A percentile compares a stretch with the other conserved stretches of the same genome.
Conservation (phyloP, 1,284 basidiomycete genomes). For the Irpex rosettiformis region DNA sequence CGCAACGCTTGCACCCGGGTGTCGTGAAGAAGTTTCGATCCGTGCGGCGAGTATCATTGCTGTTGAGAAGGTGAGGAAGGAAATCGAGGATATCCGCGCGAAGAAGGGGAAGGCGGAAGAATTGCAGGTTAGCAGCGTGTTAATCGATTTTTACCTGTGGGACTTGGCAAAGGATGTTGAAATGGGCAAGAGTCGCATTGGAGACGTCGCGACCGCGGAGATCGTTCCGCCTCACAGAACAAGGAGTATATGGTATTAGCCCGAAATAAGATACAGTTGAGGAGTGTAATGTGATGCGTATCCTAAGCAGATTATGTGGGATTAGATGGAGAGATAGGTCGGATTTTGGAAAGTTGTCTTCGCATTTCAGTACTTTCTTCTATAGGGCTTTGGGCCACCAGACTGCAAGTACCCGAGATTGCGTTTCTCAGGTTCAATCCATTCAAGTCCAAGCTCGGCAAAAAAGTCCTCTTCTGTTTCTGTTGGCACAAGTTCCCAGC, state of each 20-base stretch:
- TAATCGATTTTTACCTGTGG: constrained; percentile 87
- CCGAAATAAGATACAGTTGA: not conserved
- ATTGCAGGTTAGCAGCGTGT: constrained; percentile 62
- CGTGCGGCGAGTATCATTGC: constrained; percentile 73
- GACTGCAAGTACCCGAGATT: constrained; percentile 26
- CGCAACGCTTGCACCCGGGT: constrained; percentile 47
- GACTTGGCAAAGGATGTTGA: constrained; percentile 79
- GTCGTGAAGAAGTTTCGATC: constrained; percentile 66
- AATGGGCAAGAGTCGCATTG: constrained; percentile 49
- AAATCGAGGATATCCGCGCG: constrained; percentile 35
- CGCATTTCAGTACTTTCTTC: not conserved
- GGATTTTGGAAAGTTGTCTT: too few relatives aligned
- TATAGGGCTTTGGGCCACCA: not conserved
- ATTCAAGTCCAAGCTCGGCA: constrained; percentile 39
- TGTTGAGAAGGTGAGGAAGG: constrained; percentile 64
- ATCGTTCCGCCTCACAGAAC: constrained; percentile 73
- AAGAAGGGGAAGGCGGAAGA: constrained; percentile 21
- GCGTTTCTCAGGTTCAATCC: constrained; percentile 39
- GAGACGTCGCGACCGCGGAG: constrained; percentile 52
- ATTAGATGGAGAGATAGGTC: too few relatives aligned
- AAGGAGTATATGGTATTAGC: constrained; percentile 79
- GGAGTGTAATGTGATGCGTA: not conserved
- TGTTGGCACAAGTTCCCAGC: constrained; percentile 42
- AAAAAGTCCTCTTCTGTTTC: constrained; percentile 44
- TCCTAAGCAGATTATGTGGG: not conserved